phyloP scores from a whole-genome alignment of 2,329 filamentous ascomycete species.

The Aspergillus costaricaensis region DNA sequence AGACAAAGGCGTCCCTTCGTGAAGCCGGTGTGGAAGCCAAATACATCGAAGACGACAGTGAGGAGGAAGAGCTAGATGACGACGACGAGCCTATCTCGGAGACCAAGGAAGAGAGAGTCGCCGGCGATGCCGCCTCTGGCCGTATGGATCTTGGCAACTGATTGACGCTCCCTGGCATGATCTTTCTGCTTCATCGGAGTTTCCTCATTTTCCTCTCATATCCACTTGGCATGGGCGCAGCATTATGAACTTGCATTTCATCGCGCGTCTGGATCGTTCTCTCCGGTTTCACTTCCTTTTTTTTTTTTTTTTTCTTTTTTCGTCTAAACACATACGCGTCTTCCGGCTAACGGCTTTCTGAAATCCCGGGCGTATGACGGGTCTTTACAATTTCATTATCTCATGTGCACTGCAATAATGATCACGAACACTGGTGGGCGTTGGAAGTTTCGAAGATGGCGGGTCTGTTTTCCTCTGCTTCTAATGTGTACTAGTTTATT shows the following conservation, averaged over 20 bases:
- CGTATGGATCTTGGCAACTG: constrained; percentile 42
- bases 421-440: constrained; percentile 28
- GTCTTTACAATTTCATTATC: constrained; percentile 25
- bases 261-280: background rate
- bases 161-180: constrained; percentile 11
- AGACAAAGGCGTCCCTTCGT: constrained; percentile 77
- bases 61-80: constrained; percentile 50
- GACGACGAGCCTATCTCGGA: constrained; percentile 39
- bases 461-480: constrained; percentile 24
- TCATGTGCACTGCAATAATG: constrained; percentile 33
- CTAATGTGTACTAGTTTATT: constrained; percentile 29
- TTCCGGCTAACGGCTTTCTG: constrained; percentile 12
- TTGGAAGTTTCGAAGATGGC: constrained; percentile 30
- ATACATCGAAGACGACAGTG: constrained; percentile 70
- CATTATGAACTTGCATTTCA: background rate
- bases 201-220: background rate
- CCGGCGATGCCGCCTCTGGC: constrained; percentile 34
- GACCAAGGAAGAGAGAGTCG: constrained; percentile 26
- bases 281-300: constrained; percentile 6
- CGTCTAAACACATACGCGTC: background rate
- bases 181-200: constrained; percentile 2
- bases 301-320: background rate
- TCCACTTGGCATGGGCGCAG: constrained; percentile 1
- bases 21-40: constrained; percentile 71
- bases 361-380: constrained; percentile 31